phyloP scores from a whole-genome alignment of 2,329 filamentous ascomycete species.

The Epichloe brachyelytri region DNA sequence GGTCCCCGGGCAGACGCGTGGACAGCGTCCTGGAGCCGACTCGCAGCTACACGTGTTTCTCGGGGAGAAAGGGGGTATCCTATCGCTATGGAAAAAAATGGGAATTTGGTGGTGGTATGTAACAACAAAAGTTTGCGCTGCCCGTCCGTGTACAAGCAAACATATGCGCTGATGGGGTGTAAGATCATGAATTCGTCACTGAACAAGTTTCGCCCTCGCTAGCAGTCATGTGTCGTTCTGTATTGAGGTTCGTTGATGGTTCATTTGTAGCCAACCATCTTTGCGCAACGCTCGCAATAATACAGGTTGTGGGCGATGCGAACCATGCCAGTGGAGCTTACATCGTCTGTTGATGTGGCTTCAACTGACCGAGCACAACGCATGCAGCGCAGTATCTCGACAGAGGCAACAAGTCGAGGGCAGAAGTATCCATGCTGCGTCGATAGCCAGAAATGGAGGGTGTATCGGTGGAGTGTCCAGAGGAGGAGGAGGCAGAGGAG shows the following conservation, averaged over 20 bases:
- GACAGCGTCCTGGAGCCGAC: background rate
- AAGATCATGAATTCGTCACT: background rate
- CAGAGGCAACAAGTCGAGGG: conserved; percentile 33
- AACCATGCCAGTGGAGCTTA: conserved; percentile 47
- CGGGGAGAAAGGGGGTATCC: background rate
- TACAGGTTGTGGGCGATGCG: conserved; percentile 52
- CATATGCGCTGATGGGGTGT: background rate
- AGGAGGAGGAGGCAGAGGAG: conserved; percentile 25
- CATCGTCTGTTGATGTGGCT: conserved; percentile 47
- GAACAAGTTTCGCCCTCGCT: background rate
- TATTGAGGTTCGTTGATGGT: background rate
- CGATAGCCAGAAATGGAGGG: conserved; percentile 20
- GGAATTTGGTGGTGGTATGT: background rate
- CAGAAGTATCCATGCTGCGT: conserved; percentile 35
- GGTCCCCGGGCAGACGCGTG: too few species aligned
- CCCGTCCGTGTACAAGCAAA: background rate
- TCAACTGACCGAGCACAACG: conserved; percentile 48
- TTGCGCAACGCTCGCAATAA: conserved; percentile 52
- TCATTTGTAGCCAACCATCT: conserved; percentile 51
- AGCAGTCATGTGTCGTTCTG: background rate
- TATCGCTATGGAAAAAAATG: background rate
- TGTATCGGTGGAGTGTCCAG: conserved; percentile 24
- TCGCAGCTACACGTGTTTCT: background rate
- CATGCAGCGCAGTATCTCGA: conserved; percentile 50
- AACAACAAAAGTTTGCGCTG: background rate